phyloP scores from a whole-genome alignment of 495 filamentous ascomycete species.

The Daldinia grandis region DNA sequence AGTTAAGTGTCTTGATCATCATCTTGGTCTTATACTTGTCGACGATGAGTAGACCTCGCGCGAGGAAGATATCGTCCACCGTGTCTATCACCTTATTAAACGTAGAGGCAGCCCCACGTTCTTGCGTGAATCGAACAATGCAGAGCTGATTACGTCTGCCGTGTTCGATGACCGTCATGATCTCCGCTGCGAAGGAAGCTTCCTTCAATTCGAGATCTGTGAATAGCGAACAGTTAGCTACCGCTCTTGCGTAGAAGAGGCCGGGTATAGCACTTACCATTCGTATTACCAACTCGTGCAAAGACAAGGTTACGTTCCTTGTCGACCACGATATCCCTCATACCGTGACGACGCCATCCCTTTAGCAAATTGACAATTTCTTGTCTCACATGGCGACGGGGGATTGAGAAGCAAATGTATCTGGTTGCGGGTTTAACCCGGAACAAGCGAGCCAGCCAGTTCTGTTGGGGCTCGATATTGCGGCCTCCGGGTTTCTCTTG shows the following conservation, averaged over 20 bases:
- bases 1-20: constrained; percentile 69
- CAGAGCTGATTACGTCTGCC: constrained; percentile 72
- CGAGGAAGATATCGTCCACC: constrained; percentile 66
- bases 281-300: constrained; percentile 74
- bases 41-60: constrained; percentile 69
- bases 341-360: constrained; percentile 81
- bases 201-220: constrained; percentile 77
- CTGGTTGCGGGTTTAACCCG: constrained; percentile 83
- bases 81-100: constrained; percentile 85
- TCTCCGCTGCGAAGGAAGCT: constrained; percentile 80
- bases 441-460: constrained; percentile 88
- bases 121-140: constrained; percentile 85
- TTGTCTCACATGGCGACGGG: constrained; percentile 72
- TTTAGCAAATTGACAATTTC: constrained; percentile 76
- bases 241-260: neutral
- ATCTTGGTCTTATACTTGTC: constrained; percentile 72
- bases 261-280: constrained; percentile 67
- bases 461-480: constrained; percentile 69
- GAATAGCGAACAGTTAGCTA: constrained; percentile 35
- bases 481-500: constrained; percentile 42
- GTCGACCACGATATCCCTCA: constrained; percentile 77
- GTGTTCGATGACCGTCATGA: constrained; percentile 85
- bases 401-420: constrained; percentile 75
- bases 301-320: constrained; percentile 76
- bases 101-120: constrained; percentile 83